These are phyloP conservation scores for Hyaloscypha variabilis DNA, from an alignment of 495 filamentous ascomycete species.

Conservation along the genomic window DNA sequence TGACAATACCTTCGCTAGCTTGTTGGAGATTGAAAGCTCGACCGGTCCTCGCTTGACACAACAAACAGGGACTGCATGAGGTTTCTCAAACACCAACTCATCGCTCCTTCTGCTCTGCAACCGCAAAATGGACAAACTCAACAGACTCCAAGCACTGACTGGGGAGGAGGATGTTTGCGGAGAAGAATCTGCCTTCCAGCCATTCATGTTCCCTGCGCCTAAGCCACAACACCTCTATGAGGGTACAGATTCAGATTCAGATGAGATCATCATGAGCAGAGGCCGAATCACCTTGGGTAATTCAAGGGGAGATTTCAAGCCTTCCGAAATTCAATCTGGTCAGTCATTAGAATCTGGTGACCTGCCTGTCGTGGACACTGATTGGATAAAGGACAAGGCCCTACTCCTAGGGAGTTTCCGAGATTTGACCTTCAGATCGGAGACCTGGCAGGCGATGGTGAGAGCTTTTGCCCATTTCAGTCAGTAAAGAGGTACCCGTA, in stretches of 20 bases:
- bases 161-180: conserved; percentile 6
- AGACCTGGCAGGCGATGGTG: conserved; percentile 32
- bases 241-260: conserved; percentile 30
- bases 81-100: background rate
- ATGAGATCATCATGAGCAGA: conserved; percentile 13
- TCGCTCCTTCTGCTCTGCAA: background rate
- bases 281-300: background rate
- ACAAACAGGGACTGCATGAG: background rate
- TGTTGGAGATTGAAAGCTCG: background rate
- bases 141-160: conserved; percentile 21
- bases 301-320: background rate
- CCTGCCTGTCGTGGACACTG: background rate
- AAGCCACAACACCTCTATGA: conserved; percentile 25
- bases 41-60: background rate
- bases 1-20: background rate
- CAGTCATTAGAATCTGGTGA: background rate
- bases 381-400: background rate
- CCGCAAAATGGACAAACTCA: conserved; percentile 24
- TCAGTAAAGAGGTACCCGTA: conserved; percentile 63
- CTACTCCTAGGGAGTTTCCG: background rate
- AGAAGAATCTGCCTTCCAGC: background rate
- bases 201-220: background rate
- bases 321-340: background rate
- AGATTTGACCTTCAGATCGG: conserved; percentile 20
- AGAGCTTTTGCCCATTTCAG: conserved; percentile 61